A percentile compares a stretch with the other conserved stretches of the same genome.
phyloP scores from a whole-genome alignment of 163 green algal genomes.

The Scenedesmus sp. region DNA sequence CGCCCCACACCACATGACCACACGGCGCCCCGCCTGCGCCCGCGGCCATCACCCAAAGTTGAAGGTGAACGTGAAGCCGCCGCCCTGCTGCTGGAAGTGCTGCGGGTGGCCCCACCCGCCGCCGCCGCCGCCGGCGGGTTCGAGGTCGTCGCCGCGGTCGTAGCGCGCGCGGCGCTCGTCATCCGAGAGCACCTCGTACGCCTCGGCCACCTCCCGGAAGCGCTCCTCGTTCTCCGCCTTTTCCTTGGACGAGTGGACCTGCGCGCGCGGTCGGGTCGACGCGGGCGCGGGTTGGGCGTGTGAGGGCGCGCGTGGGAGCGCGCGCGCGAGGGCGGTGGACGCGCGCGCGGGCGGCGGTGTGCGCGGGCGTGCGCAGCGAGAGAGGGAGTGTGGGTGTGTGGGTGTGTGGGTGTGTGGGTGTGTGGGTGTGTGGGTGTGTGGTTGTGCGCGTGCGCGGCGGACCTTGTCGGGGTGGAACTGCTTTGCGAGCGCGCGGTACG shows the following conservation, averaged over 20 bases:
- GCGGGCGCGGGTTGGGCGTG: too few species aligned
- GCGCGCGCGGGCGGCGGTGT: too few species aligned
- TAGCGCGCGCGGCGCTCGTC: slow-evolving; percentile 55
- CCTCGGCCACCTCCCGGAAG: slow-evolving; percentile 54
- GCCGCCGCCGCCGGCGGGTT: slow-evolving; percentile 25
- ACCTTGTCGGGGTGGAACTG: slow-evolving; percentile 82
- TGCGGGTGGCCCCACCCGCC: slow-evolving; percentile 2
- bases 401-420: too few species aligned
- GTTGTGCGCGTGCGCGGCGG: too few species aligned
- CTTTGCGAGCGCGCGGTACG: slow-evolving; percentile 62
- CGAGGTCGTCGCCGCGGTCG: slow-evolving; percentile 48
- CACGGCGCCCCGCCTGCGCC: background rate
- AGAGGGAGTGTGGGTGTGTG: too few species aligned
- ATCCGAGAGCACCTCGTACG: slow-evolving; percentile 63
- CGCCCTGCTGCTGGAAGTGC: slow-evolving; percentile 42
- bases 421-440: too few species aligned
- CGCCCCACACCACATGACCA: too few species aligned
- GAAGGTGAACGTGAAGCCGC: slow-evolving; percentile 40
- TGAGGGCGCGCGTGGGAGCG: too few species aligned
- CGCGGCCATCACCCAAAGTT: slow-evolving; percentile 29
- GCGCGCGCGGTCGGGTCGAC: too few species aligned
- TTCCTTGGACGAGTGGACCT: slow-evolving; percentile 18
- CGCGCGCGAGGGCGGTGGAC: too few species aligned
- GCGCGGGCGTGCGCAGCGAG: too few species aligned
- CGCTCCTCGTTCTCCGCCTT: slow-evolving; percentile 50